These are phyloP conservation scores for Fonsecaea nubica DNA, from an alignment of 2,329 filamentous ascomycete genomes.

Conservation along the genomic window DNA sequence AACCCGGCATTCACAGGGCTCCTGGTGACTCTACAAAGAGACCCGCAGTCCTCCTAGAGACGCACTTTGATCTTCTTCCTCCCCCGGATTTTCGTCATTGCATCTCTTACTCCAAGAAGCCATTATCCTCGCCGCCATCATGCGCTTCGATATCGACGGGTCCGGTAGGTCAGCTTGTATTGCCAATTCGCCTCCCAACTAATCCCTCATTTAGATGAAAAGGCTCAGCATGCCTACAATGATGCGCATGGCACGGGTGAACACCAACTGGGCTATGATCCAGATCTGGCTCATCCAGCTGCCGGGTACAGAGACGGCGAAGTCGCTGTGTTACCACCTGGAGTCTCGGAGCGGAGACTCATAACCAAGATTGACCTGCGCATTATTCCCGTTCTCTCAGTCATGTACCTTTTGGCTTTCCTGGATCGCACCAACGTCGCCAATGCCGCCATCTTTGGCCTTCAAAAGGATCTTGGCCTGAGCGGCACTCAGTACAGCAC, in stretches of 20 bases:
- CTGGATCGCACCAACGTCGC: constrained; percentile 73
- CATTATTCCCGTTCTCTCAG: constrained; percentile 73
- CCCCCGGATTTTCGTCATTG: constrained; percentile 6
- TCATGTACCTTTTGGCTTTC: constrained; percentile 62
- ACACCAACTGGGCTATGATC: constrained; percentile 37
- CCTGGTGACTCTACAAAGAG: constrained; percentile 26
- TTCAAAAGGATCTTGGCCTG: constrained; percentile 68
- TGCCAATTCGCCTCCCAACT: background rate
- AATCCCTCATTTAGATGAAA: constrained; percentile 28
- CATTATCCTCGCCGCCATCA: constrained; percentile 18
- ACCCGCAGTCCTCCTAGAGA: constrained; percentile 20
- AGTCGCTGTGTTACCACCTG: constrained; percentile 25
- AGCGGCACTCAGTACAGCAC: constrained; percentile 70
- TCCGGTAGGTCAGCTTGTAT: constrained; percentile 21
- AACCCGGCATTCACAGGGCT: constrained; percentile 2
- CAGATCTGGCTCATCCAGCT: constrained; percentile 39
- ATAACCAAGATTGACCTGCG: constrained; percentile 73
- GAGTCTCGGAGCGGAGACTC: constrained; percentile 62
- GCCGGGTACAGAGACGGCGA: constrained; percentile 34
- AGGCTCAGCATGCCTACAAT: constrained; percentile 32
- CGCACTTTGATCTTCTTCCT: constrained; percentile 9
- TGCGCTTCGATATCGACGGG: constrained; percentile 37
- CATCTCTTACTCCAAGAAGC: background rate
- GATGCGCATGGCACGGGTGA: constrained; percentile 27
- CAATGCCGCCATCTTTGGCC: constrained; percentile 73